Percentiles rank a stretch among this genome's conserved stretches.
These are phyloP conservation scores for Lithohypha guttulata DNA, from an alignment of 2,329 filamentous ascomycete species.

Conservation along the genomic window DNA sequence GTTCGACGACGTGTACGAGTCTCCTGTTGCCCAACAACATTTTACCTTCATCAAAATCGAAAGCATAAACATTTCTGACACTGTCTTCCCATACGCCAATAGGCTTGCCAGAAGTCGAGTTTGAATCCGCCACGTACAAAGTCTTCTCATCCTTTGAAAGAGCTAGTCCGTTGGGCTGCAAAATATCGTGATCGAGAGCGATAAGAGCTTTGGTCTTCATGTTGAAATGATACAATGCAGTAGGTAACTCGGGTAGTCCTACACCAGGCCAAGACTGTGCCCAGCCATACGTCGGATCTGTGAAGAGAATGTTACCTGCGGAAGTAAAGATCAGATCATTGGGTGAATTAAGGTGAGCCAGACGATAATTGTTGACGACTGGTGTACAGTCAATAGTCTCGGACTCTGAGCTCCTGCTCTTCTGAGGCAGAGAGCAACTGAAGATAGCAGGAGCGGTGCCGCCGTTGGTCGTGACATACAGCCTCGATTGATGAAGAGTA, in stretches of 20 bases:
- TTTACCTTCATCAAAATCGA: constrained; percentile 4
- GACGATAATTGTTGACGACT: constrained; percentile 9
- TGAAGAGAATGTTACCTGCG: constrained; percentile 1
- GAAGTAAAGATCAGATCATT: constrained; percentile 8
- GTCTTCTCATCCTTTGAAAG: constrained; percentile 32
- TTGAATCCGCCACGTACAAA: constrained; percentile 27
- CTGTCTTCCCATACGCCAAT: background rate
- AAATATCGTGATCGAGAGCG: background rate
- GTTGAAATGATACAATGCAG: constrained; percentile 4
- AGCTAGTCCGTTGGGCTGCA: constrained; percentile 8
- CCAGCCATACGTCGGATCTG: constrained; percentile 8
- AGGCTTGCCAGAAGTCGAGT: constrained; percentile 1
- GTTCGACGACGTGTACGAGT: constrained; percentile 4
- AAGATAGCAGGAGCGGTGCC: background rate
- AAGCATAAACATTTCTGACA: constrained; percentile 5
- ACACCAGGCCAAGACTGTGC: constrained; percentile 3
- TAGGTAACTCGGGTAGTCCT: constrained; percentile 1
- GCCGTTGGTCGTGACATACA: constrained; percentile 7
- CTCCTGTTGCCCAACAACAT: background rate
- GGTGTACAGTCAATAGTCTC: background rate
- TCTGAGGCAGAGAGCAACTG: constrained; percentile 4
- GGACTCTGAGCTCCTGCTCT: background rate
- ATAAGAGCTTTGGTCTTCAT: background rate
- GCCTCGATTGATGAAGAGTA: background rate
- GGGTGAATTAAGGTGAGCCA: constrained; percentile 5